These are phyloP conservation scores for Pseudocercospora macadamiae DNA, from an alignment of 2,329 filamentous ascomycete genomes.

Conservation along the genomic window DNA sequence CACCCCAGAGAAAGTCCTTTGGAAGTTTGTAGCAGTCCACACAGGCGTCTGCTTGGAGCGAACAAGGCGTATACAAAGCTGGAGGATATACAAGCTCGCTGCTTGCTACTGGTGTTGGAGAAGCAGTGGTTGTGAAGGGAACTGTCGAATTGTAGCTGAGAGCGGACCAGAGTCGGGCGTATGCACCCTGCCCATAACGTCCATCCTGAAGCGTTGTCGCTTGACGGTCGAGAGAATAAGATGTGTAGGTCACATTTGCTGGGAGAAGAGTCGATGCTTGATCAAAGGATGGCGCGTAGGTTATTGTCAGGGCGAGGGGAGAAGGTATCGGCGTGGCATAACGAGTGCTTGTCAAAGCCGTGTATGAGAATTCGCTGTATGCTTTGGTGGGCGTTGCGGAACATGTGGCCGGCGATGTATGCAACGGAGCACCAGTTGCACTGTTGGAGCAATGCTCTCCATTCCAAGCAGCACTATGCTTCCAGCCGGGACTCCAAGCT, in stretches of 20 bases:
- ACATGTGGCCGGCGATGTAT: conserved; percentile 19
- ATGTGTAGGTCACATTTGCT: conserved; percentile 21
- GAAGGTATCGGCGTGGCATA: conserved; percentile 27
- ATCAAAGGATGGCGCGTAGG: conserved; percentile 24
- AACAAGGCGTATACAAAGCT: conserved; percentile 37
- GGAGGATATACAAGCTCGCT: conserved; percentile 40
- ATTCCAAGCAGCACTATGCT: neutral
- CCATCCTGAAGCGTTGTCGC: conserved; percentile 26
- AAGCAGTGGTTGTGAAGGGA: conserved; percentile 35
- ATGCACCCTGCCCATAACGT: conserved; percentile 28
- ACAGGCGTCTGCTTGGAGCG: conserved; percentile 34
- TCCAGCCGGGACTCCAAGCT: neutral
- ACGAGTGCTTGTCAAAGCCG: conserved; percentile 24
- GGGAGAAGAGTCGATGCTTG: conserved; percentile 26
- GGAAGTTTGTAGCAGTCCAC: conserved; percentile 37
- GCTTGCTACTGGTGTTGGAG: conserved; percentile 41
- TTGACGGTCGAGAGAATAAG: conserved; percentile 24
- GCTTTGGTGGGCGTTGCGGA: conserved; percentile 21
- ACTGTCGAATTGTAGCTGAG: conserved; percentile 29
- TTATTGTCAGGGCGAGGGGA: conserved; percentile 23
- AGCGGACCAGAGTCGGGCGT: conserved; percentile 25
- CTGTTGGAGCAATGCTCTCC: neutral
- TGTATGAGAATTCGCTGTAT: conserved; percentile 27
- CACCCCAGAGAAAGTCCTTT: conserved; percentile 37
- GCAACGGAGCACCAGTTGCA: neutral